Percentiles rank a stretch among this genome's conserved stretches.
Evolutionary conservation across 192 early-diverging fungal genomes (phyloP).

Genomic region (Mortierella hygrophila): DNA sequence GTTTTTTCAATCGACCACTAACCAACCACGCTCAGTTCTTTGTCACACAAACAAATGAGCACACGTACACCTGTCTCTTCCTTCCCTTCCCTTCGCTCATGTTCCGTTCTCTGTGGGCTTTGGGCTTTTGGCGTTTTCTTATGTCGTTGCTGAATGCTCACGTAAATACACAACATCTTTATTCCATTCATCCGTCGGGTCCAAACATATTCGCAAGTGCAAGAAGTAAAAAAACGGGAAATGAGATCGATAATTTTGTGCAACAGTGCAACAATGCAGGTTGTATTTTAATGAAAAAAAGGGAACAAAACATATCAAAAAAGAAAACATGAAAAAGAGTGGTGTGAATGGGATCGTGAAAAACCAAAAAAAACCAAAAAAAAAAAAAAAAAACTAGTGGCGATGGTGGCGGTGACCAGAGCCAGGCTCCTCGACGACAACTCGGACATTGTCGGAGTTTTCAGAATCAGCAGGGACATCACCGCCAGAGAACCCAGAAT

Average conservation of each 20-base stretch:
- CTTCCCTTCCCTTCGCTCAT: no score
- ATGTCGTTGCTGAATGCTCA: not conserved
- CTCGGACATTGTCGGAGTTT: slow-evolving; percentile 11
- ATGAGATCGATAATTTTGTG: not conserved
- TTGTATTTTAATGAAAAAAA: not conserved
- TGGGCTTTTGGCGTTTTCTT: not conserved
- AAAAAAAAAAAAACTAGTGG: not conserved
- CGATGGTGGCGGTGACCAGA: slow-evolving; percentile 51
- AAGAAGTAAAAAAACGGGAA: not conserved
- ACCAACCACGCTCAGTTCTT: not conserved
- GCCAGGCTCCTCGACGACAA: slow-evolving; percentile 46
- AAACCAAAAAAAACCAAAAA: no score
- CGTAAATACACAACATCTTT: not conserved
- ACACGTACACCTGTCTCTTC: not conserved
- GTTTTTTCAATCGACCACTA: not conserved
- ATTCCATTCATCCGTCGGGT: not conserved
- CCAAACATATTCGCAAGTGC: no score
- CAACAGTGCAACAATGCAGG: not conserved
- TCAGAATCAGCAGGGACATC: not conserved
- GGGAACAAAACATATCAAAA: not conserved
- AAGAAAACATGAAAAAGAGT: not conserved
- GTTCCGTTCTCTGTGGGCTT: not conserved
- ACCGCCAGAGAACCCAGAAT: not conserved
- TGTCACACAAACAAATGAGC: not conserved
- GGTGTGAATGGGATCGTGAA: not conserved